Evolutionary conservation across 2,329 filamentous ascomycete genomes (phyloP).

Genomic region (Cyphellophora attinorum): DNA sequence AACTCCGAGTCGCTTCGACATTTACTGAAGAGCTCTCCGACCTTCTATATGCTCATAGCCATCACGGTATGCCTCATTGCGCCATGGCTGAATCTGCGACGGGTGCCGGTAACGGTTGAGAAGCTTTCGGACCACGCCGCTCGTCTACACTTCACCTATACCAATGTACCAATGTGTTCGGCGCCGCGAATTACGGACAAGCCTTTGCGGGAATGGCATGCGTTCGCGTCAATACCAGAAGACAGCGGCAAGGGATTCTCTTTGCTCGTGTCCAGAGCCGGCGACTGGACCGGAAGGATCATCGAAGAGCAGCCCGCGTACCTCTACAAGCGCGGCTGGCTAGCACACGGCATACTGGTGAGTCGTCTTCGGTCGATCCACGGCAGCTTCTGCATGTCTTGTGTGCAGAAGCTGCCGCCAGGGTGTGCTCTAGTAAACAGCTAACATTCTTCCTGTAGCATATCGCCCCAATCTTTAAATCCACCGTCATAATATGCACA

Average conservation of each 20-base stretch:
- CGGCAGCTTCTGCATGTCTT: background rate
- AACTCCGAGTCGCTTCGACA: slow-evolving; percentile 22
- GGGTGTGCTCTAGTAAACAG: too few relatives aligned
- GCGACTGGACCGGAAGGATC: slow-evolving; percentile 61
- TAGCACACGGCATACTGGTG: slow-evolving; percentile 55
- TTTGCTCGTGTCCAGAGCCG: slow-evolving; percentile 60
- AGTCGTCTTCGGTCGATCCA: background rate
- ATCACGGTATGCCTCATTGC: slow-evolving; percentile 58
- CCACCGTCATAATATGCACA: slow-evolving; percentile 58
- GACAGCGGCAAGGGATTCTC: slow-evolving; percentile 52
- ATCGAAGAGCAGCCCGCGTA: slow-evolving; percentile 53
- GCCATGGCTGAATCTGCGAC: slow-evolving; percentile 64
- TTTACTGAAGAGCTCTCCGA: slow-evolving; percentile 37
- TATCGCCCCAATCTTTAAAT: slow-evolving; percentile 56
- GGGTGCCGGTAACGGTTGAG: slow-evolving; percentile 56
- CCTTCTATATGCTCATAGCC: slow-evolving; percentile 59
- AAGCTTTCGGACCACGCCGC: slow-evolving; percentile 63
- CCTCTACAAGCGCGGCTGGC: slow-evolving; percentile 60
- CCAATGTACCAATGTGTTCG: slow-evolving; percentile 47
- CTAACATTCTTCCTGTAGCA: too few relatives aligned
- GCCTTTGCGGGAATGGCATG: slow-evolving; percentile 63
- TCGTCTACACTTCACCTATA: slow-evolving; percentile 59
- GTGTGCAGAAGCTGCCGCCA: background rate
- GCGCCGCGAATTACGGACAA: slow-evolving; percentile 51
- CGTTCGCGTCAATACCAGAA: slow-evolving; percentile 64